Evolutionary conservation across 108 stramenopile species (phyloP).

Genomic region (Aureococcus anophagefferens): DNA sequence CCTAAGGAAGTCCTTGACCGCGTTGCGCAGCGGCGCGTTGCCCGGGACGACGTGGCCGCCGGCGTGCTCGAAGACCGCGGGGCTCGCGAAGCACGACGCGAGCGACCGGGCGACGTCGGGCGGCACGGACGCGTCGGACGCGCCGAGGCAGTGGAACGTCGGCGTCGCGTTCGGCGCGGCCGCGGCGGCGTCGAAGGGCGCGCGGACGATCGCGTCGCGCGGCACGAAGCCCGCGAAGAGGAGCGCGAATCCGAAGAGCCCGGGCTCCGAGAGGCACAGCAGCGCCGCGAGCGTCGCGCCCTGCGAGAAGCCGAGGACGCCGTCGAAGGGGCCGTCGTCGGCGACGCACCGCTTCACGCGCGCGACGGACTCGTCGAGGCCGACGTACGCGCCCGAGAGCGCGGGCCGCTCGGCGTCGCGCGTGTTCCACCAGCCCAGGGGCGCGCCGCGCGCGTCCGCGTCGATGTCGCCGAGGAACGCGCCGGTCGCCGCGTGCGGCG

Average conservation of each 20-base stretch:
- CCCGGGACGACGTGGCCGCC: background rate
- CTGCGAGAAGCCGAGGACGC: constrained; percentile 15
- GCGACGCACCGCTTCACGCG: background rate
- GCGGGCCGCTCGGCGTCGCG: background rate
- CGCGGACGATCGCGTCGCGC: background rate
- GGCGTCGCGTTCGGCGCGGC: too few species aligned
- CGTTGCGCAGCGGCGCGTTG: background rate
- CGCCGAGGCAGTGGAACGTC: too few species aligned
- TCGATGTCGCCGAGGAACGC: too few species aligned
- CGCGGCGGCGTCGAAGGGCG: too few species aligned
- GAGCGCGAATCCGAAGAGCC: background rate
- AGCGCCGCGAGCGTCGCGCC: constrained; percentile 10
- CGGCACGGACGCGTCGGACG: too few species aligned
- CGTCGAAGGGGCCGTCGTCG: constrained; percentile 6
- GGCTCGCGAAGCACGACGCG: too few species aligned
- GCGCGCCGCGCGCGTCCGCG: background rate
- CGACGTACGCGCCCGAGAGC: background rate
- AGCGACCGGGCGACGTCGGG: too few species aligned
- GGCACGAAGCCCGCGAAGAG: background rate
- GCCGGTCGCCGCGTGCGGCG: too few species aligned
- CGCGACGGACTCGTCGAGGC: background rate
- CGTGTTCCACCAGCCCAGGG: background rate
- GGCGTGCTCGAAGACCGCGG: background rate
- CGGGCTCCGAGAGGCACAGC: background rate
- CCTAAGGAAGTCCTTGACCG: background rate